phyloP scores from a whole-genome alignment of 768 basidiomycete species.

The Amanita thiersii region DNA sequence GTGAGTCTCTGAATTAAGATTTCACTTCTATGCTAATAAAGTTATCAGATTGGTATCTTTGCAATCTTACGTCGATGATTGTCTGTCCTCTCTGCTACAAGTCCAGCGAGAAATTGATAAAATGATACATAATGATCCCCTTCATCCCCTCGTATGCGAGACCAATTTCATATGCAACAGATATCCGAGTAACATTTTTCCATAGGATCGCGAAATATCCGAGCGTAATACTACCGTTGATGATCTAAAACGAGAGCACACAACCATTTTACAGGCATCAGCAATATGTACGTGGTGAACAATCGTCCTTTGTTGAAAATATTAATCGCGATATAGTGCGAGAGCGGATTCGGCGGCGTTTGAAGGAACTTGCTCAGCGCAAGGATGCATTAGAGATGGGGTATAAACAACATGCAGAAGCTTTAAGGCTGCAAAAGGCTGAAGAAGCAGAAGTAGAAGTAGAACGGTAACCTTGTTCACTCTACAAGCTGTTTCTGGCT shows the following conservation, averaged over 20 bases:
- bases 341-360: slow-evolving; percentile 32
- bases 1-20: slow-evolving; percentile 33
- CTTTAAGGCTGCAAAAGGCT: slow-evolving; percentile 16
- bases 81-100: slow-evolving; percentile 38
- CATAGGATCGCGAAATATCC: slow-evolving; percentile 64
- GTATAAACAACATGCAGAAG: slow-evolving; percentile 23
- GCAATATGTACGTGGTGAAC: neutral
- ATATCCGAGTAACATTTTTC: slow-evolving; percentile 16
- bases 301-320: neutral
- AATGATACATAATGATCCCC: slow-evolving; percentile 32
- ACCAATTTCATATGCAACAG: neutral
- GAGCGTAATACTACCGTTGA: slow-evolving; percentile 53
- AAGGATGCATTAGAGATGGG: slow-evolving; percentile 39
- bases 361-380: slow-evolving; percentile 35
- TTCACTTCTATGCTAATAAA: no score
- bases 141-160: slow-evolving; percentile 37
- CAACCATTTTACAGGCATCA: neutral
- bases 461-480: slow-evolving; percentile 25
- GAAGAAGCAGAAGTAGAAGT: slow-evolving; percentile 26
- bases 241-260: slow-evolving; percentile 30
- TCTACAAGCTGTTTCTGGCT: slow-evolving; percentile 1
- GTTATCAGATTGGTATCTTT: slow-evolving; percentile 40
- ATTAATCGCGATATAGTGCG: slow-evolving; percentile 23
- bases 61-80: slow-evolving; percentile 45
- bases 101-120: slow-evolving; percentile 40